Evolutionary conservation across 1,139 yeast genomes (phyloP), one percentile per base, ranked within the genome.

Genomic region (Scheffersomyces lignicola): DNA sequence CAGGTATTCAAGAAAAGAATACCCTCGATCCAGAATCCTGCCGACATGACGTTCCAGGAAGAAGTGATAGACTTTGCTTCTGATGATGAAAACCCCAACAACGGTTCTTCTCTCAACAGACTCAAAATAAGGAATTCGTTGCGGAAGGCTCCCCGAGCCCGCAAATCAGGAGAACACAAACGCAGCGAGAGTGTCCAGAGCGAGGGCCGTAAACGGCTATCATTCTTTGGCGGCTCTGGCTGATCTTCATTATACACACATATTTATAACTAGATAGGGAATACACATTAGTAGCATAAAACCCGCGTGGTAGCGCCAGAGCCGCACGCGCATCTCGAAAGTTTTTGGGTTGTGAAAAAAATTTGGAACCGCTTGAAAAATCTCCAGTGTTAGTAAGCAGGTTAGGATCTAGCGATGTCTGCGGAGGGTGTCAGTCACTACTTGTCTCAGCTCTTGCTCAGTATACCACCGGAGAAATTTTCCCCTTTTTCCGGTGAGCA

Each of bases 21-120:
- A 2, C 48, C 66, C 0, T 56, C 64, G 2, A 47, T 51, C 11
- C 67, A 59, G 27, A 56, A 54, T 20, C 70, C 69, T 2, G 47
- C 63, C 2, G 60, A 53, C 32, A 48, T 68, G 31, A 60, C 54
- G 31, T 60, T 69, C 27, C 65, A 65, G 44, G 75, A 71, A 45
- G 73, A 71, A 41, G 71, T 69, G 6, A 62, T 71, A 32, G 76
- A 71, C 43, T 71, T 69, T 58, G 76, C 71, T 1, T 66, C 73
- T 4, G 76, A 71, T 45, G 76, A 71, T 44, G 76, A 71, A 40
- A 63, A 63, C 37, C 68, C 70, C 2, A 65, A 56, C 5, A 57
- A 64, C 38, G 58, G 58, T 13, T 63, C 71, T 1, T 51, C 54
- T 26, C 65, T 71, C 75, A 70, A 54, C 45, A 49, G 76, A 24